A percentile compares a stretch with the other conserved stretches of the same genome.
phyloP scores from a whole-genome alignment of 768 basidiomycete genomes.

The Mycena haematopus region DNA sequence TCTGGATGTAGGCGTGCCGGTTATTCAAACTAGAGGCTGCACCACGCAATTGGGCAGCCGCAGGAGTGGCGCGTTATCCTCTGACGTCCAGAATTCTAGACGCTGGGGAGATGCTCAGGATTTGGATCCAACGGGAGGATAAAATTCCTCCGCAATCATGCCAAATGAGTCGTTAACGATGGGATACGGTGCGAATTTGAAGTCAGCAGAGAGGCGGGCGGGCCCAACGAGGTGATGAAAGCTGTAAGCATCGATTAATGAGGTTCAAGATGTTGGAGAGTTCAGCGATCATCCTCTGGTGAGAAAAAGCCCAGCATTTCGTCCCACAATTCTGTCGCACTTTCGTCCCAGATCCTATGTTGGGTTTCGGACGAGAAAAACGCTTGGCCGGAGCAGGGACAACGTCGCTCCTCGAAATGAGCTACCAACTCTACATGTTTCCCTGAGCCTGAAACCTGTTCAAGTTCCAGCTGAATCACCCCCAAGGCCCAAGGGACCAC shows the following conservation, averaged over 20 bases:
- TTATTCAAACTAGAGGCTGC: neutral
- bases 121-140: neutral
- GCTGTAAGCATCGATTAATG: conserved; percentile 1
- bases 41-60: neutral
- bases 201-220: neutral
- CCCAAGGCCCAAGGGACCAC: too few relatives aligned
- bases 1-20: neutral
- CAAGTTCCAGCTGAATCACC: too few relatives aligned
- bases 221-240: conserved; percentile 2
- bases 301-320: neutral
- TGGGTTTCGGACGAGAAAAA: too few relatives aligned
- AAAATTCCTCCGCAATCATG: neutral
- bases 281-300: neutral
- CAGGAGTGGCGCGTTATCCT: conserved; percentile 3
- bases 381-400: too few relatives aligned
- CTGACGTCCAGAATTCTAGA: conserved; percentile 9
- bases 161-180: neutral
- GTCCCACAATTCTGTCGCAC: conserved; percentile 6
- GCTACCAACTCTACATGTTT: too few relatives aligned
- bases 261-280: conserved; percentile 9
- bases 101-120: neutral
- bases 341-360: neutral
- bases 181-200: neutral
- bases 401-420: too few relatives aligned
- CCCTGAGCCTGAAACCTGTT: too few relatives aligned